Evolutionary conservation across 2,329 filamentous ascomycete species (phyloP), one percentile per base, ranked within the genome.

Genomic region (Trichoderma sp.): DNA sequence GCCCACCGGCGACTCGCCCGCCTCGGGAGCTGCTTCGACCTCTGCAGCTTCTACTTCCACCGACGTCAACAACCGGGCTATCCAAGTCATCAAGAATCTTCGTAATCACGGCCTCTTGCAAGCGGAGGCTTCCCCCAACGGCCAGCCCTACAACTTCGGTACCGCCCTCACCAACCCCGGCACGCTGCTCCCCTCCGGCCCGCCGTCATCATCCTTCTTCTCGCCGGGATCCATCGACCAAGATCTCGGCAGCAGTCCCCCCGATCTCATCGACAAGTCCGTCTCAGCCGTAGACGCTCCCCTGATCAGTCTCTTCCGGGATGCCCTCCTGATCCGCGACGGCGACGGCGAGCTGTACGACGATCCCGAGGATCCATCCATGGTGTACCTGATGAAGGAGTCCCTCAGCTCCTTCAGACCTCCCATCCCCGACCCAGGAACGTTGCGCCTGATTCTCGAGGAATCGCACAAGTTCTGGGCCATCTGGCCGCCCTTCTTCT

Each of bases 391-490:
- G 7, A 57, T 73, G 34, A 70, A 66, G 3, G 73, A 70, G 6
- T 71, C 62, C 11, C 74, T 47, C 69, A 73, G 69, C 43, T 61
- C 61, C 39, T 75, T 71, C 47, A 75, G 63, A 64, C 66, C 71
- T 9, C 70, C 57, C 11, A 65, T 72, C 15, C 71, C 71, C 6
- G 69, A 62, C 3, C 56, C 66, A 18, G 69, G 70, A 18, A 70
- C 53, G 9, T 56, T 79, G 9, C 68, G 62, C 21, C 39, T 70
- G 18, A 74, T 79, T 18, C 73, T 79, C 11, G 53, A 74, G 9
- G 66, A 65, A 9, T 78, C 76, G 8, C 67, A 77, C 51, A 68
- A 64, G 12, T 76, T 74, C 64, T 79, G 78, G 78, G 58, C 68
- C 18, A 72, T 77, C 5, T 79, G 78, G 76, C 73, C 73, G 6